Percentiles rank a stretch among this genome's conserved stretches.
Conservation (phyloP, 2,329 filamentous ascomycete species). For the Sporothrix dimorphospora region DNA sequence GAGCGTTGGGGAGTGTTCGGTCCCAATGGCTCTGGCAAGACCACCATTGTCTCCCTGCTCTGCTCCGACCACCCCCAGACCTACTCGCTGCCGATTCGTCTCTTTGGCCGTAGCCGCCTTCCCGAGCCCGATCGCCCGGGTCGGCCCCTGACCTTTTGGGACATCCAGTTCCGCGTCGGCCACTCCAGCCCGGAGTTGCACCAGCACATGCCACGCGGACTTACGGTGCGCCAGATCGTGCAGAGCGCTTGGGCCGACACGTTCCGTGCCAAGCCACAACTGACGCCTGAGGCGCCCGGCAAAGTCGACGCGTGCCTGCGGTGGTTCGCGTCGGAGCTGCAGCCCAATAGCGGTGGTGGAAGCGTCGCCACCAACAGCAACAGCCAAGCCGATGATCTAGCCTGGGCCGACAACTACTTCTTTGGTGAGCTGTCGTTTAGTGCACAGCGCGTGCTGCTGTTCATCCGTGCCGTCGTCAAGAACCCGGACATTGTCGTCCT, state of each 20-base stretch:
- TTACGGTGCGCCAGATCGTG: slow-evolving; percentile 73
- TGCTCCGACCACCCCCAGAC: slow-evolving; percentile 95
- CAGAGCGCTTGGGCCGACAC: slow-evolving; percentile 92
- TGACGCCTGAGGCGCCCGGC: slow-evolving; percentile 59
- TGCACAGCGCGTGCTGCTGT: slow-evolving; percentile 81
- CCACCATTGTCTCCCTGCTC: slow-evolving; percentile 87
- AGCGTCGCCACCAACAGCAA: background rate
- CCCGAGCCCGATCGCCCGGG: slow-evolving; percentile 62
- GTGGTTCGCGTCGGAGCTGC: slow-evolving; percentile 81
- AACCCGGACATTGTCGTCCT: slow-evolving; percentile 79
- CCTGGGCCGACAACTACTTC: slow-evolving; percentile 68
- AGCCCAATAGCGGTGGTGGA: slow-evolving; percentile 38
- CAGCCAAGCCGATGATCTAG: slow-evolving; percentile 39
- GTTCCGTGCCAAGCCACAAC: slow-evolving; percentile 69
- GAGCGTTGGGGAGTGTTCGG: slow-evolving; percentile 93
- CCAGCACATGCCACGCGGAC: slow-evolving; percentile 80
- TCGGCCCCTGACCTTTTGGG: slow-evolving; percentile 81
- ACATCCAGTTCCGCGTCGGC: slow-evolving; percentile 85
- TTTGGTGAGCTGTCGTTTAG: slow-evolving; percentile 80
- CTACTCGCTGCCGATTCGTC: slow-evolving; percentile 82
- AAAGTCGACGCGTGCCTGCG: slow-evolving; percentile 70
- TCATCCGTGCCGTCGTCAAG: slow-evolving; percentile 80
- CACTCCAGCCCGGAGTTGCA: slow-evolving; percentile 95
- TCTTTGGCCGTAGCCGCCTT: slow-evolving; percentile 82
- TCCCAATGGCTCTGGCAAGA: slow-evolving; percentile 94